A percentile compares a stretch with the other conserved stretches of the same genome.
phyloP scores from a whole-genome alignment of 2,329 filamentous ascomycete species.

The Cercospora citrullina region DNA sequence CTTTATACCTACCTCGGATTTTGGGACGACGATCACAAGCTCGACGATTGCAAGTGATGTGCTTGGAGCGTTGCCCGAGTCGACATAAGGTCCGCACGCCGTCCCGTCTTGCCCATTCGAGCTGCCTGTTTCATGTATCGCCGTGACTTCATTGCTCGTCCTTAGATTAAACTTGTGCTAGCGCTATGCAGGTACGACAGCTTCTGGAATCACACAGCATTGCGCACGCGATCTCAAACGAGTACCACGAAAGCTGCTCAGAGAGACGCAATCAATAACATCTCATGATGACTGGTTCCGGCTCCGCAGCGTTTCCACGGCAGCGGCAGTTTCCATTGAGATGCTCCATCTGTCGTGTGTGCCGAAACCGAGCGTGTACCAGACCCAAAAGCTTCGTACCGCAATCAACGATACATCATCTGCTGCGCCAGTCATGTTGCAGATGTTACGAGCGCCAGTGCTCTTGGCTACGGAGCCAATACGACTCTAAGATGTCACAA shows the following conservation, averaged over 20 bases:
- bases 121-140: slow-evolving; percentile 4
- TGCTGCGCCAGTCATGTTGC: not conserved
- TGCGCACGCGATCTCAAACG: not conserved
- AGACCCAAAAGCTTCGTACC: not conserved
- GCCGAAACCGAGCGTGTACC: not conserved
- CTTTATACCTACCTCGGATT: not conserved
- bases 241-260: not conserved
- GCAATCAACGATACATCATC: not conserved
- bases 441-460: not conserved
- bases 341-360: not conserved
- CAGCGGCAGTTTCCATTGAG: not conserved
- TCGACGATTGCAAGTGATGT: slow-evolving; percentile 4
- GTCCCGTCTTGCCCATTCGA: not conserved
- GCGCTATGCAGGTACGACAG: slow-evolving; percentile 12
- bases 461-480: slow-evolving; percentile 10
- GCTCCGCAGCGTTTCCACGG: not conserved
- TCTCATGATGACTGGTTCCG: not conserved
- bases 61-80: not conserved
- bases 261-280: not conserved
- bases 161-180: slow-evolving; percentile 6
- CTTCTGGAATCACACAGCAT: not conserved
- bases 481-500: slow-evolving; percentile 13
- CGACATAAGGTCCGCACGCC: not conserved
- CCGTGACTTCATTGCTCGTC: slow-evolving; percentile 3
- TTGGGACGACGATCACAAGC: not conserved